These are phyloP conservation scores for Fusarium chuoi DNA, from an alignment of 2,329 filamentous ascomycete genomes.

Conservation along the genomic window DNA sequence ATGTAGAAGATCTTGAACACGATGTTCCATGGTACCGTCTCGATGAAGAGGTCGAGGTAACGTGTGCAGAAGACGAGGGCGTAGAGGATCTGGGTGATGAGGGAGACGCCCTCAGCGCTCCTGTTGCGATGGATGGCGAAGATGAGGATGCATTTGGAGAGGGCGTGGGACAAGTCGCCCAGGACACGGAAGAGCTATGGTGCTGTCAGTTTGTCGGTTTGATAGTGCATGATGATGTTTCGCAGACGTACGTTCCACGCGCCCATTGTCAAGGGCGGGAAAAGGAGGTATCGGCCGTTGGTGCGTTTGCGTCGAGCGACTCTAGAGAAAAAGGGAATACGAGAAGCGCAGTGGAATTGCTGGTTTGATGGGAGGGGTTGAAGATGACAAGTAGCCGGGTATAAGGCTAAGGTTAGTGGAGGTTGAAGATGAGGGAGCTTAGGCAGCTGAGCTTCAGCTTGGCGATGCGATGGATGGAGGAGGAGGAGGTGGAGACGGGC, in stretches of 20 bases:
- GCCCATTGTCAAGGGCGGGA: slow-evolving; percentile 48
- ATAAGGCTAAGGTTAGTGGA: not conserved
- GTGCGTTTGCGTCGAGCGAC: slow-evolving; percentile 9
- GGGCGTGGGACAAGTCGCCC: slow-evolving; percentile 85
- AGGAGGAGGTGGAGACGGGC: slow-evolving; percentile 32
- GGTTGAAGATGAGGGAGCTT: slow-evolving; percentile 11
- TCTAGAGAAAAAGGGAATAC: not conserved
- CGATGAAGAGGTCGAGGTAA: slow-evolving; percentile 83
- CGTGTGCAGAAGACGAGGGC: slow-evolving; percentile 85
- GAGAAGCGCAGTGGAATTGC: not conserved
- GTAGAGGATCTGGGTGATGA: slow-evolving; percentile 92
- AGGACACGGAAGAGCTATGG: slow-evolving; percentile 75
- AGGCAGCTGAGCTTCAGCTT: slow-evolving; percentile 23
- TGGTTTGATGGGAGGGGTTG: not conserved
- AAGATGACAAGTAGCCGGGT: slow-evolving; percentile 29
- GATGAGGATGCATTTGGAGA: slow-evolving; percentile 90
- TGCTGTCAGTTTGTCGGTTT: slow-evolving; percentile 9
- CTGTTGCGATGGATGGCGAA: slow-evolving; percentile 89
- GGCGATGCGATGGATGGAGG: slow-evolving; percentile 36
- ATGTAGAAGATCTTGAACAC: slow-evolving; percentile 93
- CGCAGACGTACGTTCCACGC: slow-evolving; percentile 53
- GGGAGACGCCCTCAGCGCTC: slow-evolving; percentile 89
- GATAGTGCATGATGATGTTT: not conserved
- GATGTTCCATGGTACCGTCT: slow-evolving; percentile 73
- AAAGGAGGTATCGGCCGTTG: slow-evolving; percentile 24